These are phyloP conservation scores for Solanum infundibuliforme DNA, from an alignment of 257 asterid species.

Conservation along the genomic window DNA sequence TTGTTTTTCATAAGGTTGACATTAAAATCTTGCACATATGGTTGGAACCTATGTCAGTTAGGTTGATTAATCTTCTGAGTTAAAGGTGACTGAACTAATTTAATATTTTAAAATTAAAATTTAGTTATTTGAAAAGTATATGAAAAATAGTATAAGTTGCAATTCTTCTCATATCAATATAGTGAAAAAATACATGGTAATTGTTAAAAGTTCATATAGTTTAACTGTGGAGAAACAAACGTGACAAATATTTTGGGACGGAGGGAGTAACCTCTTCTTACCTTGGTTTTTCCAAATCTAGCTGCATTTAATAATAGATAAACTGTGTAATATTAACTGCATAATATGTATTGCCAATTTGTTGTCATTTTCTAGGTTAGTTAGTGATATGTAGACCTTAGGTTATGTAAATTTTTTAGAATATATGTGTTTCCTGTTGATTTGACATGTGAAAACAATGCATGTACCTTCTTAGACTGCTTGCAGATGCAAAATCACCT, in stretches of 20 bases:
- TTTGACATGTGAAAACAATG: not conserved
- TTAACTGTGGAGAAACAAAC: not conserved
- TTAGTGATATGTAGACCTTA: not conserved
- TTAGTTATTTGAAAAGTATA: not conserved
- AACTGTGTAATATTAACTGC: not conserved
- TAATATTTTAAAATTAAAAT: not conserved
- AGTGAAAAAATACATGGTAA: not conserved
- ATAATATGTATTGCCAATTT: not conserved
- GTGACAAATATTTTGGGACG: not conserved
- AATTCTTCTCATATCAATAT: not conserved
- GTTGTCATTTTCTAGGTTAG: not conserved
- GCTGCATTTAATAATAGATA: not conserved
- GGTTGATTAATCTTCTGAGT: not conserved
- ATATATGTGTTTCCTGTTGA: not conserved
- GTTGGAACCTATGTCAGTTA: not conserved
- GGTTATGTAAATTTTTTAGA: not conserved
- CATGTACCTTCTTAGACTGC: not conserved
- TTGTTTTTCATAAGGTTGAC: not conserved
- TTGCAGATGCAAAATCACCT: not conserved
- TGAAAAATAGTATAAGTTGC: not conserved
- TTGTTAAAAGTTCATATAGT: not conserved
- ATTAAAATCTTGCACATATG: not conserved
- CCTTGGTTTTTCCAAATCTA: not conserved
- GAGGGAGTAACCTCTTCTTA: not conserved
- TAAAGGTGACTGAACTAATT: not conserved